phyloP scores from a whole-genome alignment of 2,329 filamentous ascomycete species.

The Cladosporium sp. region DNA sequence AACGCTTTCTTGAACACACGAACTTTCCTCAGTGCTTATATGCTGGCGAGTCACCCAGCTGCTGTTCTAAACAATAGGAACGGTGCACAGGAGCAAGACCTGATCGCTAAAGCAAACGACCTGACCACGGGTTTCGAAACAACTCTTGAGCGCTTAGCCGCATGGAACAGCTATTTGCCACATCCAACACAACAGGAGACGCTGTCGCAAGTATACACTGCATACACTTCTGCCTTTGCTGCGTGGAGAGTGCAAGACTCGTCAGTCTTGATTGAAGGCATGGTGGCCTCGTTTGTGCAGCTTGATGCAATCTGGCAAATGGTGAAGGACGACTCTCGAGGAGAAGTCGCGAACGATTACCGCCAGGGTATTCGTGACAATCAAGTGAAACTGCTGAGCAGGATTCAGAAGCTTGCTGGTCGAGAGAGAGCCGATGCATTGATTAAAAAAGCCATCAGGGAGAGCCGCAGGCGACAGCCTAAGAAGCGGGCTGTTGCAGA shows the following conservation, averaged over 20 bases:
- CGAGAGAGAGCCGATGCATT: constrained; percentile 65
- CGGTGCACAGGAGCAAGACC: constrained; percentile 63
- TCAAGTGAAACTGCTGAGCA: constrained; percentile 71
- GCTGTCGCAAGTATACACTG: constrained; percentile 65
- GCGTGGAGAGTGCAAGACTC: constrained; percentile 81
- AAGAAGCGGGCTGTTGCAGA: constrained; percentile 66
- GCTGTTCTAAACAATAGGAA: constrained; percentile 75
- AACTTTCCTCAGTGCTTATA: constrained; percentile 74
- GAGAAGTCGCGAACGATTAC: constrained; percentile 71
- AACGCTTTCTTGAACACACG: constrained; percentile 63
- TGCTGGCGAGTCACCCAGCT: constrained; percentile 74
- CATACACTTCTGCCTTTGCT: constrained; percentile 74
- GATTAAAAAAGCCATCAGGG: constrained; percentile 69
- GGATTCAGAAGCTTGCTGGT: constrained; percentile 74
- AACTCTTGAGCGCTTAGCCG: constrained; percentile 61
- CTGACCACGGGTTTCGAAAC: constrained; percentile 74
- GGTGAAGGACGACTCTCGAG: constrained; percentile 72
- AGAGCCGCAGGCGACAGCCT: constrained; percentile 62
- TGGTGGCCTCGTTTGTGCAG: constrained; percentile 83
- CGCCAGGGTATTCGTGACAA: constrained; percentile 76
- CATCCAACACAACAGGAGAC: constrained; percentile 59
- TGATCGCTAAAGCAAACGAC: constrained; percentile 74
- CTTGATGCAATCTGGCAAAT: constrained; percentile 80
- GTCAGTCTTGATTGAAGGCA: constrained; percentile 71
- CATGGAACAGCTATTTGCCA: constrained; percentile 63